Conservation (phyloP, 495 filamentous ascomycete species). For the Lepraria neglecta region DNA sequence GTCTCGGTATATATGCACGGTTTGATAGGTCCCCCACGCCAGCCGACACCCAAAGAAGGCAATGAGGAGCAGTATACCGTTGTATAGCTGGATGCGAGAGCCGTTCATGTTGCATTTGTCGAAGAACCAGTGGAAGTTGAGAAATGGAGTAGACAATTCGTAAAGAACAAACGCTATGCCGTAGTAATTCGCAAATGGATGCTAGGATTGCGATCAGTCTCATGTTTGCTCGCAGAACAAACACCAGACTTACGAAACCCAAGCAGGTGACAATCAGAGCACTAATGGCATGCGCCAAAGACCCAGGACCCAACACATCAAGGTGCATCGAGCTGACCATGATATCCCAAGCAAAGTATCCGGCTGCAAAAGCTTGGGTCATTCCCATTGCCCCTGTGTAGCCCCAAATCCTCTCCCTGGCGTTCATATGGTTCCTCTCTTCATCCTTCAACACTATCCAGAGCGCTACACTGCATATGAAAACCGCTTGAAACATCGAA, state of each 20-base stretch:
- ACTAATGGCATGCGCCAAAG: conserved; percentile 79
- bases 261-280: conserved; percentile 78
- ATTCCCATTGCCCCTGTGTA: conserved; percentile 77
- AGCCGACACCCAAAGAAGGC: conserved; percentile 83
- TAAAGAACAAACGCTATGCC: conserved; percentile 89
- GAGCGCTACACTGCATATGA: conserved; percentile 70
- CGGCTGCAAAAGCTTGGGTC: conserved; percentile 72
- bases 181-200: conserved; percentile 90
- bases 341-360: conserved; percentile 94
- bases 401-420: conserved; percentile 71
- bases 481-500: conserved; percentile 70
- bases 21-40: conserved; percentile 81
- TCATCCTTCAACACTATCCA: conserved; percentile 74
- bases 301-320: conserved; percentile 74
- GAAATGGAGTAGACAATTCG: conserved; percentile 85
- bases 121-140: conserved; percentile 97
- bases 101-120: conserved; percentile 94
- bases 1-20: conserved; percentile 65
- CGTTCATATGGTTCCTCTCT: conserved; percentile 65
- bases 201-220: conserved; percentile 42
- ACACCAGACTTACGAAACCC: conserved; percentile 68
- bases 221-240: not conserved
- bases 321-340: conserved; percentile 63
- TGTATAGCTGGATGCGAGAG: conserved; percentile 68
- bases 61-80: conserved; percentile 59